phyloP scores from a whole-genome alignment of 2,329 filamentous ascomycete genomes.

The Monosporascus sp. region DNA sequence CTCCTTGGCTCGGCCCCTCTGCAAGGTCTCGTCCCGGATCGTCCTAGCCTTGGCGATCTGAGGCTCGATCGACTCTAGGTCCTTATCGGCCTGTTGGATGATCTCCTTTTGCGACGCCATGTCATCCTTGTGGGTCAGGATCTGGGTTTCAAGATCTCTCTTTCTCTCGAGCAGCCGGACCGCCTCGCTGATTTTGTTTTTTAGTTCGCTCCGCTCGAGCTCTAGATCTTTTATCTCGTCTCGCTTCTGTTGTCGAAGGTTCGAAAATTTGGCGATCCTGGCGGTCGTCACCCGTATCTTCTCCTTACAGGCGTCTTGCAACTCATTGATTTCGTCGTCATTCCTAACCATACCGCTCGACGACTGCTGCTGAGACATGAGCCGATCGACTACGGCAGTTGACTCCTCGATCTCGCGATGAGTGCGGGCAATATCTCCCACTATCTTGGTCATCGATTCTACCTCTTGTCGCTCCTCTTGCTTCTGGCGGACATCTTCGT shows the following conservation, averaged over 20 bases:
- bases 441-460: slow-evolving; percentile 70
- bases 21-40: slow-evolving; percentile 70
- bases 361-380: slow-evolving; percentile 71
- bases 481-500: slow-evolving; percentile 59
- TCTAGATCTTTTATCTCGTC: slow-evolving; percentile 66
- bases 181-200: slow-evolving; percentile 65
- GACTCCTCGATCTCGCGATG: slow-evolving; percentile 67
- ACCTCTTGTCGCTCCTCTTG: slow-evolving; percentile 65
- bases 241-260: slow-evolving; percentile 67
- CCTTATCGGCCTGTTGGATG: slow-evolving; percentile 64
- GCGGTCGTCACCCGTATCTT: slow-evolving; percentile 60
- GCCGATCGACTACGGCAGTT: slow-evolving; percentile 66
- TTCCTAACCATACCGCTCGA: slow-evolving; percentile 60
- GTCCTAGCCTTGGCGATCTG: slow-evolving; percentile 70
- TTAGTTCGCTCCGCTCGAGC: slow-evolving; percentile 69
- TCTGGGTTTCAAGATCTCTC: slow-evolving; percentile 60
- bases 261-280: slow-evolving; percentile 58
- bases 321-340: slow-evolving; percentile 77
- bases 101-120: slow-evolving; percentile 63
- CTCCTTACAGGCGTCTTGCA: slow-evolving; percentile 62
- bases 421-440: slow-evolving; percentile 69
- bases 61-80: slow-evolving; percentile 69
- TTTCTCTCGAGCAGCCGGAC: slow-evolving; percentile 78
- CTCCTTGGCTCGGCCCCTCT: slow-evolving; percentile 67
- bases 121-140: slow-evolving; percentile 67